Base-by-base conservation (phyloP, 2,329 filamentous ascomycete genomes). In the Xylariaceae sp. region DNA sequence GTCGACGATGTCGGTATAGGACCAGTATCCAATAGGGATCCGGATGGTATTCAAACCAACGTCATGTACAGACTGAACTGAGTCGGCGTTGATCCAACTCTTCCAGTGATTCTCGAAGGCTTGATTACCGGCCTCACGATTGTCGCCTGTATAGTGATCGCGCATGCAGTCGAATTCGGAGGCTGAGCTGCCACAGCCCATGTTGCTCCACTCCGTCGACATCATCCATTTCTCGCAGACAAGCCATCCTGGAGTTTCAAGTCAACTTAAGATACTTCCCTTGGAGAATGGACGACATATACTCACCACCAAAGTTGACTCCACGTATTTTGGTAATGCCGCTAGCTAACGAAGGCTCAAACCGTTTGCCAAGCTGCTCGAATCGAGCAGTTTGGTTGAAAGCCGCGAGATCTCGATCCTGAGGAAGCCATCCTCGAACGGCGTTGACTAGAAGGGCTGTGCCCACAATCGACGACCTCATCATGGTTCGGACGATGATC, bases 371-470 rank as follows among this genome's bases (percentile, higher is more conserved):
- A 12, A 63, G 55, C 42, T 59, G 29, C 42, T 57, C 56, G 22
- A 57, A 57, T 16, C 59, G 59, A 38, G 49, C 48, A 2, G 56
- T 62, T 44, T 55, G 55, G 47, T 63, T 63, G 44, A 63, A 63
- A 9, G 60, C 60, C 2, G 49, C 49, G 28, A 63, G 50, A 35
- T 62, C 56, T 26, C 51, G 56, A 30, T 60, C 55, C 36, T 58
- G 48, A 16, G 60, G 60, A 34, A 60, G 48, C 60, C 60, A 63
- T 18, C 57, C 60, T 18, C 45, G 37, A 38, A 44, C 49, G 29
- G 38, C 41, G 17, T 43, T 37, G 19, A 47, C 57, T n/a, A 60
- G 50, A 19, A 59, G 45, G 16, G 44, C 38, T 16, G 53, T 39
- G 16, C 50, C 43, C 33, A 61, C 38, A n/a, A 51, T 9, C 9